Percentiles rank a stretch among this genome's conserved stretches.
These are phyloP conservation scores for Umbelopsis isabellina DNA, from an alignment of 192 early-diverging fungal genomes.

Conservation along the genomic window DNA sequence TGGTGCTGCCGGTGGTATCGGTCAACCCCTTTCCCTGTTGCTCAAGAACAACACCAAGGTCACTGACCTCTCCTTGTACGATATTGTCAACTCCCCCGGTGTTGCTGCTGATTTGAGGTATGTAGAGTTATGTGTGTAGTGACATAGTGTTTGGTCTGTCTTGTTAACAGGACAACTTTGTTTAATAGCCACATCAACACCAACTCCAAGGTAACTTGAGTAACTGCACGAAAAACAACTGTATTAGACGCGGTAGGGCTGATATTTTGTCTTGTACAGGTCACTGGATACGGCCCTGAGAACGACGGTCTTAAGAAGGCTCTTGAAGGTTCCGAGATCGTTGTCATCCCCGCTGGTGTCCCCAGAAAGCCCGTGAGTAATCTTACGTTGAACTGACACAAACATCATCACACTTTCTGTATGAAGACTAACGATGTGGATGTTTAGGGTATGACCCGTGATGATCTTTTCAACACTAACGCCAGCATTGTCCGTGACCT, in stretches of 20 bases:
- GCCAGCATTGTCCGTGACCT: constrained; percentile 90
- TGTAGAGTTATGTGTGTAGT: constrained; percentile 19
- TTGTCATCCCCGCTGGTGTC: constrained; percentile 96
- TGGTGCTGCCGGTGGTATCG: constrained; percentile 93
- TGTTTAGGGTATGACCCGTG: constrained; percentile 87
- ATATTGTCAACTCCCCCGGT: constrained; percentile 97
- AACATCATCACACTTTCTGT: no score
- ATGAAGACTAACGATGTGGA: neutral
- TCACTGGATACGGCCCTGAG: constrained; percentile 48
- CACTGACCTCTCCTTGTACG: constrained; percentile 88
- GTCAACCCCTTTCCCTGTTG: constrained; percentile 94
- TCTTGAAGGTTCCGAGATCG: constrained; percentile 55
- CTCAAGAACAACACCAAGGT: constrained; percentile 89
- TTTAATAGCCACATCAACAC: constrained; percentile 81
- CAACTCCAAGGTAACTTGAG: constrained; percentile 57
- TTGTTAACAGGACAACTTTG: neutral
- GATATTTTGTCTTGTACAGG: constrained; percentile 28
- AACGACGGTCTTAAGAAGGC: constrained; percentile 53
- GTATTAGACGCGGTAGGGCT: neutral
- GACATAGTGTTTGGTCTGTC: neutral
- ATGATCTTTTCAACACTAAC: constrained; percentile 99
- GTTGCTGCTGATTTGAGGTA: constrained; percentile 87
- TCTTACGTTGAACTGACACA: no score
- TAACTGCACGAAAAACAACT: neutral
- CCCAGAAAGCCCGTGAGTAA: constrained; percentile 83